Evolutionary conservation across 2,329 filamentous ascomycete species (phyloP).

Genomic region (Pestalotiopsis sp.): DNA sequence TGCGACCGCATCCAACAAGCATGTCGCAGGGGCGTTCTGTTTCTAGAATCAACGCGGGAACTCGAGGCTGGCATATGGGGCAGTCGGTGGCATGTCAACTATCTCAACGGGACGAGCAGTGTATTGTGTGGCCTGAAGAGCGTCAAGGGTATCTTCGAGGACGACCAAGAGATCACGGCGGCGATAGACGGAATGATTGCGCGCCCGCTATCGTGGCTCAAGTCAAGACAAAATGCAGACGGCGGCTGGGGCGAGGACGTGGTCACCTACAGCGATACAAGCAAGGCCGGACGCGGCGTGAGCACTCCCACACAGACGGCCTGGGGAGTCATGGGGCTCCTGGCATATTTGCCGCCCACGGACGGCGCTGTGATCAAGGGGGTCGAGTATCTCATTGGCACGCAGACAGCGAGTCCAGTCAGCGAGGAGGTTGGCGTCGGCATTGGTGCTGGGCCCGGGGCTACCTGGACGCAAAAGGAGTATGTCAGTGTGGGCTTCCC

Average conservation of each 20-base stretch:
- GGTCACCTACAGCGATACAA: slow-evolving; percentile 22
- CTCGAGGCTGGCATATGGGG: slow-evolving; percentile 29
- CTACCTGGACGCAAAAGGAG: slow-evolving; percentile 2
- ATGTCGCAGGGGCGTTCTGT: slow-evolving; percentile 24
- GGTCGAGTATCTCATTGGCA: slow-evolving; percentile 4
- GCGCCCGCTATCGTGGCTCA: slow-evolving; percentile 24
- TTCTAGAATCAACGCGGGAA: slow-evolving; percentile 27
- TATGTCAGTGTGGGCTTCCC: slow-evolving; percentile 11
- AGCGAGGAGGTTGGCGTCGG: slow-evolving; percentile 2
- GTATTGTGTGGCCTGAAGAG: slow-evolving; percentile 29
- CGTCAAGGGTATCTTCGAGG: slow-evolving; percentile 17
- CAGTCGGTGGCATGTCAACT: slow-evolving; percentile 37
- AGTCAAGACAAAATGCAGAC: slow-evolving; percentile 28
- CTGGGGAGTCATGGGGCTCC: slow-evolving; percentile 33
- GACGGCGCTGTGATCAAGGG: background rate
- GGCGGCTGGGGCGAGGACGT: slow-evolving; percentile 35
- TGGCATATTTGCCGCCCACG: slow-evolving; percentile 14
- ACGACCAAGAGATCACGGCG: slow-evolving; percentile 1
- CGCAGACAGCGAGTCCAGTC: slow-evolving; percentile 10
- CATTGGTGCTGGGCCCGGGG: slow-evolving; percentile 11
- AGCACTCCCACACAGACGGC: slow-evolving; percentile 35
- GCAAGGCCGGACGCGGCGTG: slow-evolving; percentile 15
- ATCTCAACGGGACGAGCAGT: slow-evolving; percentile 36
- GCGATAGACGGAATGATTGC: slow-evolving; percentile 8
- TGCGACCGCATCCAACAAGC: background rate